Evolutionary conservation across 805 yeast genomes (phyloP), one percentile per base, ranked within the genome.

Genomic region (Hanseniaspora jakobsenii): DNA sequence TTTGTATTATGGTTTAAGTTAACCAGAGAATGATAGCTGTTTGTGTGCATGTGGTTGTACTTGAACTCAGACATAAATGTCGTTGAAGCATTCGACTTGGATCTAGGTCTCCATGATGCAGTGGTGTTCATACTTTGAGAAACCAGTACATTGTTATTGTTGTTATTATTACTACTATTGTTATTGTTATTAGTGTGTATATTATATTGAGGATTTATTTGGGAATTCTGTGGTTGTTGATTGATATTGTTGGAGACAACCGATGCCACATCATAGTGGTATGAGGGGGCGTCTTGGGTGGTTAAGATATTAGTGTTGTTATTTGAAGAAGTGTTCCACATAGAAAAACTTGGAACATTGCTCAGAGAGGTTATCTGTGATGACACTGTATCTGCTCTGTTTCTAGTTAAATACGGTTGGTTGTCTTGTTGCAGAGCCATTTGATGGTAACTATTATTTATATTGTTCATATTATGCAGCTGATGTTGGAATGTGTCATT

Each of bases 321-420:
- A n/a, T n/a, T n/a, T n/a, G n/a, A n/a, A n/a, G n/a, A n/a, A 16
- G 19, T 22, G 19, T 34, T 30, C 48, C 50, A 24, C 47, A 55
- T 19, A 49, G 50, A 6, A 54, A 48, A 9, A 57, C 55, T 36
- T 13, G 47, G 32, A 24, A 43, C 41, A 36, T 43, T 36, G 21
- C 41, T 43, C 13, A 64, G 60, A 1, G 60, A 53, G n/a, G 64
- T 60, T 16, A 60, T 54, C 49, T 61, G 64, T 4, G 65, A 61
- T 1, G 59, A 54, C 29, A 57, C 54, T 3, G 65, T 61, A 39
- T 60, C 57, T 30, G 60, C 55, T 45, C 65, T 55, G 18, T 64
- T 55, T 44, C 65, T 57, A 6, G 59, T 53, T 14, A 53, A 49
- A 18, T 50, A 53, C 30, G 52, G 52, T 13, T 48, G 46, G 23